Base-by-base conservation (phyloP, 768 basidiomycete genomes). In the Dentipellis sp. region DNA sequence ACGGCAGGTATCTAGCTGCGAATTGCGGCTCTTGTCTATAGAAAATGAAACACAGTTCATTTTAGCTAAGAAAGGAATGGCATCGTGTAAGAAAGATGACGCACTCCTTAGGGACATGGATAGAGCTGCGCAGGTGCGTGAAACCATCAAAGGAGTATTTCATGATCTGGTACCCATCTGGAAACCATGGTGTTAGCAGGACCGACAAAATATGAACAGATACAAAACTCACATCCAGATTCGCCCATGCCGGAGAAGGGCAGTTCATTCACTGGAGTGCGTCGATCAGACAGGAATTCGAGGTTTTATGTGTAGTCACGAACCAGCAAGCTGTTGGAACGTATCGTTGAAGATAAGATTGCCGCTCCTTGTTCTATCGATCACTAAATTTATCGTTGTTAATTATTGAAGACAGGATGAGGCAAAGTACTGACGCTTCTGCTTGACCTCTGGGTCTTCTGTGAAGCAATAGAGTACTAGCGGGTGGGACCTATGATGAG, bases 51-150 rank as follows among this genome's bases (percentile, higher is more conserved):
- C 40, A 16, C 40, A 14, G 40, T 42, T 12, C 14, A 40, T 8
- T n/a, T n/a, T n/a, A n/a, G n/a, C n/a, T n/a, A n/a, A n/a, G n/a
- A n/a, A n/a, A n/a, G n/a, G n/a, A n/a, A n/a, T n/a, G n/a, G n/a
- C n/a, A n/a, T n/a, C n/a, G n/a, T n/a, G n/a, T n/a, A n/a, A n/a
- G n/a, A n/a, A n/a, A 42, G 2, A 1, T 16, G 2, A 69, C 78
- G 45, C 55, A 84, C 84, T 78, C 81, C 65, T 68, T 72, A 4
- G 86, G 84, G 21, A 80, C 76, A 58, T 86, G 79, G 37, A 81
- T 64, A 17, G 76, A 71, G 11, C 71, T 65, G 29, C 81, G 70
- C 12, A 72, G 62, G 49, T 83, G 79, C 3, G 74, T 74, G 65
- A 84, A 86, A 1, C 71, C 64, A 21, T 71, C 67, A 57, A 69